A percentile compares a stretch with the other conserved stretches of the same genome.
Evolutionary conservation across 2,329 filamentous ascomycete species (phyloP).

Genomic region (Sporothrix inflata): DNA sequence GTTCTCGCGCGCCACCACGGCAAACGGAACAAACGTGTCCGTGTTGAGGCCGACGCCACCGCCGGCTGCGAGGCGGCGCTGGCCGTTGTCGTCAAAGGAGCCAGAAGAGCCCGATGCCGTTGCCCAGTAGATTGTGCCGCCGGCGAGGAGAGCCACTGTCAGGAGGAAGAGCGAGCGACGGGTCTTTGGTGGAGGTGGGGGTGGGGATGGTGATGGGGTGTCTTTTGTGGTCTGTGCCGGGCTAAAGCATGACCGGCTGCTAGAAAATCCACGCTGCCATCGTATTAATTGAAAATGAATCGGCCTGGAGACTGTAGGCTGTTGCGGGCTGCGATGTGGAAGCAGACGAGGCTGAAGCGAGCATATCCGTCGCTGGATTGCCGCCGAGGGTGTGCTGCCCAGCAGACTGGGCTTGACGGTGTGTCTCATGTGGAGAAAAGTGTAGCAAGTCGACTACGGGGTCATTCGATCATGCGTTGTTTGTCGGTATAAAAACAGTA

Average conservation of each 20-base stretch:
- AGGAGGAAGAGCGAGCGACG: not conserved
- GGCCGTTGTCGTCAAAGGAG: constrained; percentile 19
- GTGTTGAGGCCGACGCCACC: constrained; percentile 53
- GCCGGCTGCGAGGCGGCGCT: not conserved
- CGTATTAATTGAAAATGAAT: not conserved
- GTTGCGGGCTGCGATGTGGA: not conserved
- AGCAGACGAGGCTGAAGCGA: not conserved
- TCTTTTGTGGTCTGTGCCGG: not conserved
- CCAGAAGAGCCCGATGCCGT: not conserved
- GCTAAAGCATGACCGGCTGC: not conserved
- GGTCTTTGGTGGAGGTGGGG: not conserved
- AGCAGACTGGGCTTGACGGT: not conserved
- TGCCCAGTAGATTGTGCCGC: not conserved
- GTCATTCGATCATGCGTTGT: not conserved
- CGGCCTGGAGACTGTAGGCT: not conserved
- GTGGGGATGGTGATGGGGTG: not conserved
- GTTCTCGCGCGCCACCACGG: constrained; percentile 61
- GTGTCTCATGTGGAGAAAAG: not conserved
- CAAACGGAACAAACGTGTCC: constrained; percentile 67
- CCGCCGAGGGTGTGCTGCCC: not conserved
- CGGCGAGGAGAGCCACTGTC: not conserved
- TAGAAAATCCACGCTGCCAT: not conserved
- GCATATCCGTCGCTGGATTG: not conserved
- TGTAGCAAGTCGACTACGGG: not conserved
- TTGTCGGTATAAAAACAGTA: not conserved